Base-by-base conservation (phyloP, 352 stramenopile species). In the Phytophthora tentaculata region DNA sequence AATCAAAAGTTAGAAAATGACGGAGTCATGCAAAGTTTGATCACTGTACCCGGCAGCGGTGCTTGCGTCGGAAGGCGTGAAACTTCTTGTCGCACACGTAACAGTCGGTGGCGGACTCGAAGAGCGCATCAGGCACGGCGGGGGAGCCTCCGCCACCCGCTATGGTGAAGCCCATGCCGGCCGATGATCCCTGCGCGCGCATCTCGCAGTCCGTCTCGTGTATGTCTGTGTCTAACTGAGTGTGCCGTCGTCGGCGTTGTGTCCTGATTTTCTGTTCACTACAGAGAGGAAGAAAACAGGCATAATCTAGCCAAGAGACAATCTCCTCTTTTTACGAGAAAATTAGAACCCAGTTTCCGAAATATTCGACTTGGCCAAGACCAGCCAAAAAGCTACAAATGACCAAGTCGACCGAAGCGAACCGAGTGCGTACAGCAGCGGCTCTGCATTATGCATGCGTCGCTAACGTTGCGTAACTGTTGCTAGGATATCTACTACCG, bases 401-500 rank as follows among this genome's bases (percentile, higher is more conserved):
- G 81, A 81, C 77, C 69, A 86, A 87, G 71, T 87, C 80, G 13
- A 82, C 73, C 1, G 80, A 87, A 56, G 76, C 80, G 66, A 88
- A 86, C 60, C 80, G 82, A 69, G 80, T 88, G 57, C 55, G 79
- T 76, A n/a, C 13, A 28, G 6, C 29, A 43, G 50, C 29, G 29
- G 19, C 20, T 61, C 17, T 43, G 17, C 37, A 19, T 60, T 43
- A 16, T 35, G 28, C 26, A 56, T n/a, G 2, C 37, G 13, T 22
- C 22, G 19, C 48, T 69, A 51, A 61, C 43, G 41, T 37, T 48
- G n/a, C 14, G 28, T 52, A 28, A 23, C 14, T 22, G 5, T 56
- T 29, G 19, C 14, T 49, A 94, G 87, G 87, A 95, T 52, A 93
- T 95, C 56, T 95, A 94, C 73, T 98, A 98, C 76, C 83, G 95